Evolutionary conservation across 495 filamentous ascomycete genomes (phyloP).

Genomic region (Penicillium pulvis): DNA sequence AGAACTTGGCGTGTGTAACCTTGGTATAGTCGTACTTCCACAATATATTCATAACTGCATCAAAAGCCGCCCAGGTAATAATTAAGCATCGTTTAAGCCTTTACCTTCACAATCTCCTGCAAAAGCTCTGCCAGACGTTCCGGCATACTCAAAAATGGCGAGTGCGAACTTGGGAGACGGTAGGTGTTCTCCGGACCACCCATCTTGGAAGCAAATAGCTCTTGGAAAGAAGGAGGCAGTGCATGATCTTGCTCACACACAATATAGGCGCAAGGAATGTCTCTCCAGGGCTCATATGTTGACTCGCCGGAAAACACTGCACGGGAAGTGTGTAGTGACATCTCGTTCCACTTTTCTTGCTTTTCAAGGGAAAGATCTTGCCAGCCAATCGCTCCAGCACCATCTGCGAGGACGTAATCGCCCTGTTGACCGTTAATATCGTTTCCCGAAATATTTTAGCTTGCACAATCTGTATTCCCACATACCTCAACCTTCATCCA

Average conservation of each 20-base stretch:
- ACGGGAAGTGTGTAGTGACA: conserved; percentile 22
- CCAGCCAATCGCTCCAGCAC: conserved; percentile 17
- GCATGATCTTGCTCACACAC: conserved; percentile 33
- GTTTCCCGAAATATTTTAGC: too few relatives aligned
- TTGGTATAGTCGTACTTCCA: too few relatives aligned
- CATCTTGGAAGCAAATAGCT: conserved; percentile 30
- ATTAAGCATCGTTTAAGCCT: background rate
- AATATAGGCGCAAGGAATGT: conserved; percentile 35
- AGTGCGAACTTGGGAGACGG: conserved; percentile 29
- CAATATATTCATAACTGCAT: background rate
- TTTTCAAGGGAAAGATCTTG: conserved; percentile 27
- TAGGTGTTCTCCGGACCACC: conserved; percentile 24
- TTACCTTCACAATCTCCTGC: conserved; percentile 4
- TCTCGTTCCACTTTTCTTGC: conserved; percentile 21
- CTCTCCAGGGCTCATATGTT: conserved; percentile 28
- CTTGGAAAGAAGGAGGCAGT: conserved; percentile 32
- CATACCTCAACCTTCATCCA: conserved; percentile 35
- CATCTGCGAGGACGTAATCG: conserved; percentile 25
- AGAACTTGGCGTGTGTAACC: too few relatives aligned
- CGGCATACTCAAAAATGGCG: conserved; percentile 35
- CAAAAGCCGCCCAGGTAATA: background rate
- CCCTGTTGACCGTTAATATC: conserved; percentile 10
- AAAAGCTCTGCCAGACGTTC: conserved; percentile 16
- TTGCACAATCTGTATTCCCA: background rate
- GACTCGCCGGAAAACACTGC: conserved; percentile 25